Conservation (phyloP, 2,329 filamentous ascomycete species). For the Claviceps capensis region DNA sequence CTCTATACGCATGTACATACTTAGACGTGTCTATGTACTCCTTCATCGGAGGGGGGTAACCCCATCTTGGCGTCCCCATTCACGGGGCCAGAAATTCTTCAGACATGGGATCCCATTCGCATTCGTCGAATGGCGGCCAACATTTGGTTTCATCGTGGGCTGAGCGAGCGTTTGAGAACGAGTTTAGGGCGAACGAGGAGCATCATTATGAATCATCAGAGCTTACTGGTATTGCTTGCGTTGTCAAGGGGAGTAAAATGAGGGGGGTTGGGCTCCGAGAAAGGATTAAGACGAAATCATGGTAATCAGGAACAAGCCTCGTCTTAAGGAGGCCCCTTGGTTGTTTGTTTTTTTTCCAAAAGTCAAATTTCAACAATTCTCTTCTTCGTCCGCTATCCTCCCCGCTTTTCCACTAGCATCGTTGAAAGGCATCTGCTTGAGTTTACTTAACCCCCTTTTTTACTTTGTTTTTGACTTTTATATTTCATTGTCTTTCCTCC, state of each 20-base stretch:
- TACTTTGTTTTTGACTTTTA: background rate
- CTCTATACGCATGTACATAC: too few species aligned
- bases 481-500: background rate
- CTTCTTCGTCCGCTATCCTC: background rate
- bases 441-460: background rate
- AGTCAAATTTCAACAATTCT: background rate
- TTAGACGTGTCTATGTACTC: too few species aligned
- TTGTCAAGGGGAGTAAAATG: background rate
- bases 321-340: background rate
- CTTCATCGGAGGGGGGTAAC: too few species aligned
- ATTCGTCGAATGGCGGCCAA: background rate
- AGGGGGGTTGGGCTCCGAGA: too few species aligned
- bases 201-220: slow-evolving; percentile 1
- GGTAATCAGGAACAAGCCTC: background rate
- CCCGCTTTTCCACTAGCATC: background rate
- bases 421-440: background rate
- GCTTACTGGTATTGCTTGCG: background rate
- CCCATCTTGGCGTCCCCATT: too few species aligned
- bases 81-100: too few species aligned
- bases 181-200: background rate
- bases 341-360: background rate
- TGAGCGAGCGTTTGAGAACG: background rate
- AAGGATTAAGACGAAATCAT: too few species aligned
- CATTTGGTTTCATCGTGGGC: background rate
- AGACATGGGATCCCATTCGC: too few species aligned